Percentiles rank a stretch among this genome's conserved stretches.
Conservation (phyloP, 2,329 filamentous ascomycete species). For the Thielaviopsis punctulata region DNA sequence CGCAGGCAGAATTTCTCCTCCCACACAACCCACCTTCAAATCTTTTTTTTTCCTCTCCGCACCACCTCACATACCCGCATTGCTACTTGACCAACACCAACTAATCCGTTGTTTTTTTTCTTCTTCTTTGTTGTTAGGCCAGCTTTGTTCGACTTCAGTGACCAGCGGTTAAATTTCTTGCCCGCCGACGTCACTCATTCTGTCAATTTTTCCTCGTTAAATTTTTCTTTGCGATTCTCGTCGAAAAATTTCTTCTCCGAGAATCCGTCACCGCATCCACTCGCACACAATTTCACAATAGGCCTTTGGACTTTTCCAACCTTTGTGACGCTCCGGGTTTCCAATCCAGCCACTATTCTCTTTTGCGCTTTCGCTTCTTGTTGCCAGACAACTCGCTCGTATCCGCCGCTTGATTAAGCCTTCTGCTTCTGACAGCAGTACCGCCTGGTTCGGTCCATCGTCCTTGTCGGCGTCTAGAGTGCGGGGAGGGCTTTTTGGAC, state of each 20-base stretch:
- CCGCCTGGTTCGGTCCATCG: constrained; percentile 7
- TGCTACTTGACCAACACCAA: neutral
- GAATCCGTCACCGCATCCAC: constrained; percentile 8
- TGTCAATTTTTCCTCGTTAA: neutral
- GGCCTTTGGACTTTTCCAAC: constrained; percentile 3
- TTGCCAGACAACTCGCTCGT: neutral
- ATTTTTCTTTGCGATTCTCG: constrained; percentile 4
- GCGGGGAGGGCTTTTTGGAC: constrained; percentile 11
- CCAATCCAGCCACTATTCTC: neutral
- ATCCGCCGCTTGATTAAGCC: neutral
- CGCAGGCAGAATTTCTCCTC: constrained; percentile 9
- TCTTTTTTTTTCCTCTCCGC: constrained; percentile 4
- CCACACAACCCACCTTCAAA: constrained; percentile 5
- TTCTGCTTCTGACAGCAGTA: constrained; percentile 8
- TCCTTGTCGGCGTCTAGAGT: constrained; percentile 10
- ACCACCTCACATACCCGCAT: constrained; percentile 5
- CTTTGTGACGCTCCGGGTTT: constrained; percentile 4
- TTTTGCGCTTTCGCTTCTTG: neutral
- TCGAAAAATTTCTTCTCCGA: constrained; percentile 12
- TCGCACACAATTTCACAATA: constrained; percentile 2
- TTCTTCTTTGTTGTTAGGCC: neutral
- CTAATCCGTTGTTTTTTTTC: constrained; percentile 3
- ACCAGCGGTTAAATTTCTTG: neutral
- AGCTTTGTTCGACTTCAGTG: neutral
- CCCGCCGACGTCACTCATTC: neutral